Percentiles rank a stretch among this genome's conserved stretches.
Evolutionary conservation across 306 rosid species (phyloP).

Genomic region (Citrullus mucosospermus): DNA sequence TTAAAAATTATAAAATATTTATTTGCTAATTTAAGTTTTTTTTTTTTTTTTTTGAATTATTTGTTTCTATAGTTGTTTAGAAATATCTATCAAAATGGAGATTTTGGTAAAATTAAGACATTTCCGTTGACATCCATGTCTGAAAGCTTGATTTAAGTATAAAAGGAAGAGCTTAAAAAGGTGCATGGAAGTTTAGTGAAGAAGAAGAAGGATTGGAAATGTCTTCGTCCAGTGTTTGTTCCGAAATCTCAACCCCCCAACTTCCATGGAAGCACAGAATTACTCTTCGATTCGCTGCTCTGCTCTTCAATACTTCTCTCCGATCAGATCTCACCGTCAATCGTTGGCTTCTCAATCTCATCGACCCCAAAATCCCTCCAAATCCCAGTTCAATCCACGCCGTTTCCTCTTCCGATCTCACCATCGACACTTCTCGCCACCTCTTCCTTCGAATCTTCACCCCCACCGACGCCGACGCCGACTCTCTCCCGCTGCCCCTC

Average conservation of each 20-base stretch:
- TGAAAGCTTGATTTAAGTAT: no score
- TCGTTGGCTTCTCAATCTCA: background rate
- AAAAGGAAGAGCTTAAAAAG: no score
- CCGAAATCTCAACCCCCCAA: background rate
- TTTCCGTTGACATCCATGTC: no score
- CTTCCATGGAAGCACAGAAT: background rate
- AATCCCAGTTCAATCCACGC: background rate
- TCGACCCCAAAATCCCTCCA: background rate
- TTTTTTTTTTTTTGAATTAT: no score
- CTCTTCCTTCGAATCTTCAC: background rate
- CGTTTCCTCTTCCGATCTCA: slow-evolving; percentile 3
- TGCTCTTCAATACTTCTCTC: background rate
- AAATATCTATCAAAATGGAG: no score
- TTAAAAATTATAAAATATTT: no score
- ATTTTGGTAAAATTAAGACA: no score
- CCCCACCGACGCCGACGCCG: background rate
- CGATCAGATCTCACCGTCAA: background rate
- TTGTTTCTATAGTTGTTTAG: no score
- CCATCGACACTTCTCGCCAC: background rate
- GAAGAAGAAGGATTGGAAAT: background rate
- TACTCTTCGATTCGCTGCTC: background rate
- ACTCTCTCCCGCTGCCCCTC: background rate
- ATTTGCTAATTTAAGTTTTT: no score
- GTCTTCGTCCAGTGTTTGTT: background rate
- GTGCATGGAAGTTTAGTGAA: no score